phyloP scores from a whole-genome alignment of 345 rosid species.

The Lagerstroemia speciosa region DNA sequence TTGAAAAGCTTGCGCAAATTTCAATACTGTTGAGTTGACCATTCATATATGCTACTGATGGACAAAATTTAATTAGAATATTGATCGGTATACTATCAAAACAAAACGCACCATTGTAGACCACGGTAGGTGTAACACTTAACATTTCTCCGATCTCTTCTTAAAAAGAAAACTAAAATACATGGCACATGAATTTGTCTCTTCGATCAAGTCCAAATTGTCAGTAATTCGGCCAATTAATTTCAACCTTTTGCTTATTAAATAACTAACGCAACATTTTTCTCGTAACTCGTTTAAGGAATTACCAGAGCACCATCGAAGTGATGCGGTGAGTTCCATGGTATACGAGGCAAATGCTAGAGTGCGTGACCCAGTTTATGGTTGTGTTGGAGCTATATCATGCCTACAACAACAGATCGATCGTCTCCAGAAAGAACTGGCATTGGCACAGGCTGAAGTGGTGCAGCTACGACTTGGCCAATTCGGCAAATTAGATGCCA shows the following conservation, averaged over 20 bases:
- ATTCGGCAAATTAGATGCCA: not conserved
- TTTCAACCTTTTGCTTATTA: not conserved
- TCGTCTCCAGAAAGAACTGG: conserved; percentile 61
- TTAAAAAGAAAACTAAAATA: no score
- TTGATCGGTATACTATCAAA: no score
- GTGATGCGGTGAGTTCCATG: conserved; percentile 87
- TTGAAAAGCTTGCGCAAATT: no score
- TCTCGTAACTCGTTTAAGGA: not conserved
- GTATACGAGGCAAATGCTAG: conserved; percentile 92
- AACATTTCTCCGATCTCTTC: no score
- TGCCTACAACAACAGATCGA: conserved; percentile 67
- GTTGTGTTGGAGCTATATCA: conserved; percentile 80
- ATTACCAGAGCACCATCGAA: conserved; percentile 31
- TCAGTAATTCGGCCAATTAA: not conserved
- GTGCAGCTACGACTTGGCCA: conserved; percentile 40
- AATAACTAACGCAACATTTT: not conserved
- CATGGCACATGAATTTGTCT: no score
- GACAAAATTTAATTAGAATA: no score
- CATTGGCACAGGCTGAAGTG: conserved; percentile 72
- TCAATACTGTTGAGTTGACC: no score
- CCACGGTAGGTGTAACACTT: no score
- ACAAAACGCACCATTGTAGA: no score
- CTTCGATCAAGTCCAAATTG: no score
- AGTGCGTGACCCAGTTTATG: conserved; percentile 79
- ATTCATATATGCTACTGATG: no score